A percentile compares a stretch with the other conserved stretches of the same genome.
These are phyloP conservation scores for Asterophora lycoperdoides DNA, from an alignment of 768 basidiomycete genomes.

Conservation along the genomic window DNA sequence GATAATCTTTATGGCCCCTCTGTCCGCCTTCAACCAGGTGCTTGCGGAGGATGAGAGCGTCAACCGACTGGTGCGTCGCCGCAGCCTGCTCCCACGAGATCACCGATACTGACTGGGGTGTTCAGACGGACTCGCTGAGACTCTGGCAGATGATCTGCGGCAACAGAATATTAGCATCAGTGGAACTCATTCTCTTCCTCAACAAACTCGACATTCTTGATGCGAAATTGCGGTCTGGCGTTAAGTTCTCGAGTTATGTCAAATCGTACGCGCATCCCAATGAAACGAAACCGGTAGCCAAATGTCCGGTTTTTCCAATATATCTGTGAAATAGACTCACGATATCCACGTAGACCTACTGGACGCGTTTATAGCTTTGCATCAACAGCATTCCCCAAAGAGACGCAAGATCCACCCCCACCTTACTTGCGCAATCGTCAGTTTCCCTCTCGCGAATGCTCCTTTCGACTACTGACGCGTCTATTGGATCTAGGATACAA, in stretches of 20 bases:
- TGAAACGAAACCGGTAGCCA: conserved; percentile 44
- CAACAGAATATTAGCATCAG: conserved; percentile 49
- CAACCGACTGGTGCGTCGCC: conserved; percentile 52
- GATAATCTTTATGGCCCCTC: conserved; percentile 63
- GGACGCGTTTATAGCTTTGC: conserved; percentile 46
- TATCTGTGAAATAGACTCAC: background rate
- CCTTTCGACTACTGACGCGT: background rate
- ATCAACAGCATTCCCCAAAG: conserved; percentile 45
- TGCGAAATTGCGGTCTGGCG: conserved; percentile 46
- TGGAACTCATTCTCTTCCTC: conserved; percentile 57
- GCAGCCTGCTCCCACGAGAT: background rate
- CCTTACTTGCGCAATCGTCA: conserved; percentile 54
- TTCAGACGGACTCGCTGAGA: conserved; percentile 50
- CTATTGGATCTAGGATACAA: conserved; percentile 33
- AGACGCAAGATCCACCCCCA: conserved; percentile 49
- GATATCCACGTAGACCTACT: conserved; percentile 39
- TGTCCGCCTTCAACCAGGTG: conserved; percentile 63
- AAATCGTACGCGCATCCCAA: conserved; percentile 53
- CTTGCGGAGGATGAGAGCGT: conserved; percentile 53
- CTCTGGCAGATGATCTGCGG: conserved; percentile 59
- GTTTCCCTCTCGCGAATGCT: conserved; percentile 17
- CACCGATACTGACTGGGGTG: background rate
- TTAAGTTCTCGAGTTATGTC: conserved; percentile 52
- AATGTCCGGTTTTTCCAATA: conserved; percentile 38
- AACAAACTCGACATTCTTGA: conserved; percentile 62